Base-by-base conservation (phyloP, 495 filamentous ascomycete genomes). In the Penicillium salamii region DNA sequence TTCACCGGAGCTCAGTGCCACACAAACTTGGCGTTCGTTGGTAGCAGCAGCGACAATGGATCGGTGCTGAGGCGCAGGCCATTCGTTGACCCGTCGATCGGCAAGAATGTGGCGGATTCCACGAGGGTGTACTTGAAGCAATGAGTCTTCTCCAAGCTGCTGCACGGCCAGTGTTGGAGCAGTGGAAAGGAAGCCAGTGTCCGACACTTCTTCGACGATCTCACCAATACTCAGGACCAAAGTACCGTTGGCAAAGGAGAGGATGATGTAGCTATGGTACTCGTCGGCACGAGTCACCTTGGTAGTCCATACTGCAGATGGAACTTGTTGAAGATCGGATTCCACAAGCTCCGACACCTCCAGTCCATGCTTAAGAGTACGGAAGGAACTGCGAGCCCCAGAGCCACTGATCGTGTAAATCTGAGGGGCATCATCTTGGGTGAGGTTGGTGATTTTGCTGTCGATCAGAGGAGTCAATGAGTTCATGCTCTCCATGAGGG, bases 31-130 rank as follows among this genome's bases (percentile, higher is more conserved):
- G 34, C 88, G 82, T 51, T 92, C 84, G 57, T 99, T 99, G 7
- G 93, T 90, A 4, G 93, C 85, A 24, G 91, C 92, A n/a, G 95
- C 90, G 31, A 96, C 90, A 54, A 99, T 96, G 1, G 91, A 90
- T 4, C 93, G 84, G 70, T 97, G 91, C 57, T 92, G 86, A 0
- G 93, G 93, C 2, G 89, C 85, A 20, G 87, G 85, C 93, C 93
- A 99, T 59, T 97, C 92, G 61, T 95, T 96, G 29, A 96, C 84
- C 21, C 86, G 82, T 23, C 87, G 82, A 55, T 86, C 85, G 3
- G 87, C 82, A 33, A 79, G 76, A 44, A 99, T 93, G 59, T 96
- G 91, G 36, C 91, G 80, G 49, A 99, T 95, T 46, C 93, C 93
- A 60, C 88, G 88, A 11, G 95, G 91, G 65, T 99, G 93, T 3